These are phyloP conservation scores for Barnettozyma pratensis DNA, from an alignment of 805 yeast genomes.

Conservation along the genomic window DNA sequence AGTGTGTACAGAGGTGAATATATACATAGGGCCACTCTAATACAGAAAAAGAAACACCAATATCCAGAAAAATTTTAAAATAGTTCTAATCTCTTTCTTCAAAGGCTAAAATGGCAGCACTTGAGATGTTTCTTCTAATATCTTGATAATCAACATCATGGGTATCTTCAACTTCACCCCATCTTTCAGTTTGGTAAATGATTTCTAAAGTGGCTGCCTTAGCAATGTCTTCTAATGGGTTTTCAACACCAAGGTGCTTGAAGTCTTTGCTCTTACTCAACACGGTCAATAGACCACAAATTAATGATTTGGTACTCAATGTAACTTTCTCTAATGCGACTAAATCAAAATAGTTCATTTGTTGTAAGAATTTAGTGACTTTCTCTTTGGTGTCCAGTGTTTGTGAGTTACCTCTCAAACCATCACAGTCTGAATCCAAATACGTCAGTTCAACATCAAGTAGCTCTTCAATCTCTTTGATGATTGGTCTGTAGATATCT, in stretches of 20 bases:
- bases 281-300: conserved; percentile 70
- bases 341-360: conserved; percentile 67
- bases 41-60: too few species aligned
- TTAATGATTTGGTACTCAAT: conserved; percentile 76
- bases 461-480: conserved; percentile 56
- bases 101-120: conserved; percentile 62
- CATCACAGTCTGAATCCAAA: conserved; percentile 78
- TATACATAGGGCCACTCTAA: too few species aligned
- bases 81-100: conserved; percentile 10
- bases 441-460: conserved; percentile 42
- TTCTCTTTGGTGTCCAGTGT: conserved; percentile 49
- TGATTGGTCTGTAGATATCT: conserved; percentile 68
- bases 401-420: conserved; percentile 79
- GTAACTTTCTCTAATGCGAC: conserved; percentile 91
- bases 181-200: conserved; percentile 75
- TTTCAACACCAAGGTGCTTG: conserved; percentile 37
- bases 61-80: too few species aligned
- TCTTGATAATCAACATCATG: conserved; percentile 97
- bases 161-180: conserved; percentile 99
- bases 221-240: conserved; percentile 63
- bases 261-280: conserved; percentile 37
- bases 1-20: too few species aligned
- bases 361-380: conserved; percentile 59
- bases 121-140: conserved; percentile 72
- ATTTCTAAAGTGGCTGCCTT: conserved; percentile 77